These are phyloP conservation scores for Solanum hybrid DNA, from an alignment of 305 asterid genomes.

Conservation along the genomic window DNA sequence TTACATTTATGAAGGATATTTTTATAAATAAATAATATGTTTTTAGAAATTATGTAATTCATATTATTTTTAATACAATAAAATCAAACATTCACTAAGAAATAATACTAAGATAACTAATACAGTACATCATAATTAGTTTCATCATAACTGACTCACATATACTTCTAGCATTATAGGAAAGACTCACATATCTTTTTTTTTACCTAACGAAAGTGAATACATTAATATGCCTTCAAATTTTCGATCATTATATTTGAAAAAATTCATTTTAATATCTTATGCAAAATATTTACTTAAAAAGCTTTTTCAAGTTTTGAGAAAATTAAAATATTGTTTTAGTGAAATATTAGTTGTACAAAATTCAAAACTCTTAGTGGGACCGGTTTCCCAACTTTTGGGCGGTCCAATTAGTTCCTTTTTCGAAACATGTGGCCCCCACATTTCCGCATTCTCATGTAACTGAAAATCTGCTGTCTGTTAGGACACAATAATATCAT, in stretches of 20 bases:
- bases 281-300: background rate
- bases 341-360: background rate
- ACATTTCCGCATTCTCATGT: background rate
- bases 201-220: background rate
- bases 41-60: too few species aligned
- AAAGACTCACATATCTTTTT: too few species aligned
- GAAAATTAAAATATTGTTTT: background rate
- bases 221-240: background rate
- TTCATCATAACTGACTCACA: too few species aligned
- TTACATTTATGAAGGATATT: too few species aligned
- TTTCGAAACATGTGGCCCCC: background rate
- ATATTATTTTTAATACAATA: too few species aligned
- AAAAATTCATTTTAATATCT: too few species aligned
- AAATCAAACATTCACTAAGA: too few species aligned
- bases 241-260: background rate
- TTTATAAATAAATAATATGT: accelerated
- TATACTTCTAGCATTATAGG: too few species aligned
- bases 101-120: too few species aligned
- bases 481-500: background rate
- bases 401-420: background rate
- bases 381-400: background rate
- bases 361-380: background rate
- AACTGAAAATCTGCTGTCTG: background rate
- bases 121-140: background rate
- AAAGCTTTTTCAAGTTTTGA: too few species aligned